Percentiles rank a stretch among this genome's conserved stretches.
phyloP scores from a whole-genome alignment of 148 eudicot genomes.

The Chenopodium quinoa region DNA sequence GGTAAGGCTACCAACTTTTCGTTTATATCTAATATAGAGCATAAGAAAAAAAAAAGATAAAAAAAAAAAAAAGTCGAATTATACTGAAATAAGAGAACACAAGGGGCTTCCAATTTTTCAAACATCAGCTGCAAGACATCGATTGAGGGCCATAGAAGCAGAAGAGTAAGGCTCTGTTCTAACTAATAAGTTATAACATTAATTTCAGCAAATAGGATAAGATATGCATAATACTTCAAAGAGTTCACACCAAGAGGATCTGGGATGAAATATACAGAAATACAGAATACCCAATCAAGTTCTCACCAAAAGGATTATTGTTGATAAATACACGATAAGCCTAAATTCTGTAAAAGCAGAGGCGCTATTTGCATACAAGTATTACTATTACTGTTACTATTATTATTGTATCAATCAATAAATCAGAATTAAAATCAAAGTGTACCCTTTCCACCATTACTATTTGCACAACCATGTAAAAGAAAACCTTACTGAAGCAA shows the following conservation, averaged over 20 bases:
- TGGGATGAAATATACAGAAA: background rate
- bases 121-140: background rate
- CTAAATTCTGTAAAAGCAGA: background rate
- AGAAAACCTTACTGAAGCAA: conserved; percentile 14
- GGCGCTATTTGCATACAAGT: background rate
- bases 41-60: too few species aligned
- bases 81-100: background rate
- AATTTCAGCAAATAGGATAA: background rate
- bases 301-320: background rate
- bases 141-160: background rate
- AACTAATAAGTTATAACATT: too few species aligned
- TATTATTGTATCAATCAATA: background rate
- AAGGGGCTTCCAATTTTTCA: background rate
- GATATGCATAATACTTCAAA: background rate
- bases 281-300: background rate
- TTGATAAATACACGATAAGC: background rate
- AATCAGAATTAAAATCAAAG: too few species aligned
- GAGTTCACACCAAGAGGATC: background rate
- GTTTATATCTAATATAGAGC: too few species aligned
- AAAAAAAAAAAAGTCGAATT: background rate
- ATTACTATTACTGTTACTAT: background rate
- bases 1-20: too few species aligned
- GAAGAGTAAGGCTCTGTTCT: background rate
- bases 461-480: background rate
- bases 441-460: background rate